Conservation (phyloP, 164 flowering plant species). For the Chimonanthus salicifolius region DNA sequence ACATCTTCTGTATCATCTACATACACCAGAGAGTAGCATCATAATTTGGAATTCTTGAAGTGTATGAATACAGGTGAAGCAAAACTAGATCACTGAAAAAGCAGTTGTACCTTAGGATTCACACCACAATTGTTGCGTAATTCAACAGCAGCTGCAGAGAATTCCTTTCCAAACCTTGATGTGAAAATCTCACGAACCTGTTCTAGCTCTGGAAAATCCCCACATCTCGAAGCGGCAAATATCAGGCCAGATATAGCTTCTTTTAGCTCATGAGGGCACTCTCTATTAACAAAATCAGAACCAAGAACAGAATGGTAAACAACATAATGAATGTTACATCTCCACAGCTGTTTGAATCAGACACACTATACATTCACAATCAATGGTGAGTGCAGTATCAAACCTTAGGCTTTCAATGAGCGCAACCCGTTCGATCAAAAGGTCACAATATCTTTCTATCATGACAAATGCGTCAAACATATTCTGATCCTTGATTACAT, state of each 20-base stretch:
- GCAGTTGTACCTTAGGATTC: constrained; percentile 39
- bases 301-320: background rate
- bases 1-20: constrained; percentile 77
- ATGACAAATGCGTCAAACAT: constrained; percentile 51
- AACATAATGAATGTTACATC: background rate
- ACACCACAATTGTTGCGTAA: constrained; percentile 70
- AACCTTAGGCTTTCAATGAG: constrained; percentile 36
- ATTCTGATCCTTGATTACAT: constrained; percentile 66
- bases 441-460: constrained; percentile 50
- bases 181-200: constrained; percentile 55
- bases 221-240: constrained; percentile 75
- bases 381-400: constrained; percentile 3
- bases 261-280: constrained; percentile 68
- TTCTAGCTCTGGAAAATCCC: constrained; percentile 82
- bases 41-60: background rate
- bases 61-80: background rate
- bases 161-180: constrained; percentile 67
- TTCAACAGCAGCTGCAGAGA: constrained; percentile 57
- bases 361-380: background rate
- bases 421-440: constrained; percentile 30
- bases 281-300: constrained; percentile 26
- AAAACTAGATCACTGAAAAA: background rate
- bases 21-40: constrained; percentile 1
- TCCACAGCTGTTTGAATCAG: background rate
- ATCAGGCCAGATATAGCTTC: constrained; percentile 65